These are phyloP conservation scores for Holtermannia corniformis DNA, from an alignment of 768 basidiomycete species.

Conservation along the genomic window DNA sequence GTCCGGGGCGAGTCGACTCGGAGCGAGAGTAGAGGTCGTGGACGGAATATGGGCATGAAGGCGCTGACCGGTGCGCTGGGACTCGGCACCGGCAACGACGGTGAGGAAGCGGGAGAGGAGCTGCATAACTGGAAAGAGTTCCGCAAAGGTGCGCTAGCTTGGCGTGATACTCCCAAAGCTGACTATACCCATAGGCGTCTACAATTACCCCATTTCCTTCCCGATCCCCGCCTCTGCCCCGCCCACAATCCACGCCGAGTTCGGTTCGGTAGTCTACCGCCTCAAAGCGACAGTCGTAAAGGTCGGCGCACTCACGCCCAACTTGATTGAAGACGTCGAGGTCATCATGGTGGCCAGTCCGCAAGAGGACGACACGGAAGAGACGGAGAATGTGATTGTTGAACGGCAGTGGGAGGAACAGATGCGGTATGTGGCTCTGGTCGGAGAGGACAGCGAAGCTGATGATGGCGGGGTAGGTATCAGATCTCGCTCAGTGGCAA, in stretches of 20 bases:
- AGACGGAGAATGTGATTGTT: slow-evolving; percentile 64
- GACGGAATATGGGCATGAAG: slow-evolving; percentile 41
- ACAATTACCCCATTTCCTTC: slow-evolving; percentile 90
- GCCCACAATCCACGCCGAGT: slow-evolving; percentile 63
- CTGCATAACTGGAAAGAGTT: slow-evolving; percentile 68
- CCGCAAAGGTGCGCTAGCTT: slow-evolving; percentile 55
- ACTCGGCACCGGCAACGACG: slow-evolving; percentile 27
- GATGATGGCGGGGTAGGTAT: slow-evolving; percentile 48
- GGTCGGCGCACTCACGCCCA: slow-evolving; percentile 67
- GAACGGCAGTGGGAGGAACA: slow-evolving; percentile 88
- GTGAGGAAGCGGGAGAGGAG: slow-evolving; percentile 36
- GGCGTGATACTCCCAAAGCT: neutral
- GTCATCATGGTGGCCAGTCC: slow-evolving; percentile 67
- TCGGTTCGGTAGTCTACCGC: slow-evolving; percentile 67
- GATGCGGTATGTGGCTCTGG: slow-evolving; percentile 43
- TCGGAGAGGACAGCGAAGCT: neutral
- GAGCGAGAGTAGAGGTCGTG: slow-evolving; percentile 37
- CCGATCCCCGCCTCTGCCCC: slow-evolving; percentile 69
- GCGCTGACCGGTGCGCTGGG: slow-evolving; percentile 27
- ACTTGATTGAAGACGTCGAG: slow-evolving; percentile 59
- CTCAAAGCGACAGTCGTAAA: slow-evolving; percentile 75
- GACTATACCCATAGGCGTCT: slow-evolving; percentile 53
- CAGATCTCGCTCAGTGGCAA: slow-evolving; percentile 63
- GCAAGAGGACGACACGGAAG: slow-evolving; percentile 76
- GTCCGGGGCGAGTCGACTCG: slow-evolving; percentile 13